Conservation (phyloP, 345 rosid species). For the Laguncularia racemosa region DNA sequence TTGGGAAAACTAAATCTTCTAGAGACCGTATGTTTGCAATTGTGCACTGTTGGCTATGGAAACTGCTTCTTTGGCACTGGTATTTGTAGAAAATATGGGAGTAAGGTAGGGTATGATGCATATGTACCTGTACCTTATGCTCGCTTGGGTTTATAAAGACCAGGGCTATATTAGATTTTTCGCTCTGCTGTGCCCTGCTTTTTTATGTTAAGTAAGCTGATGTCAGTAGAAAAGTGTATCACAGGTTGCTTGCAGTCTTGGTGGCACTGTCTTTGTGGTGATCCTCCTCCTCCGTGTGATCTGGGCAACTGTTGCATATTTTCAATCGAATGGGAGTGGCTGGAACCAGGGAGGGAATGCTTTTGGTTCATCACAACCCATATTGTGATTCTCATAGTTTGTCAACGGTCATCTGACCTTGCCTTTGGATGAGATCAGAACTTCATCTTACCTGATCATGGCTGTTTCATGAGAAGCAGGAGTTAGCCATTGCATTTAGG, state of each 20-base stretch:
- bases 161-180: not conserved
- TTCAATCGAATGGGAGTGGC: slow-evolving; percentile 44
- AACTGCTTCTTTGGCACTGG: no score
- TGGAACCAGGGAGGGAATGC: slow-evolving; percentile 29
- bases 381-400: slow-evolving; percentile 4
- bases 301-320: slow-evolving; percentile 56
- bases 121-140: not conserved
- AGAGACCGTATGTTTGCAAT: no score
- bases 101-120: no score
- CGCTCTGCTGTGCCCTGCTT: not conserved
- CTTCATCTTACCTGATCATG: no score
- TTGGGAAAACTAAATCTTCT: no score
- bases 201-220: not conserved
- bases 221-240: slow-evolving; percentile 1
- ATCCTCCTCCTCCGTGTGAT: slow-evolving; percentile 52
- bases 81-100: no score
- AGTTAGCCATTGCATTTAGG: no score
- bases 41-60: no score
- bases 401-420: no score
- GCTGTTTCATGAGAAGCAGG: no score
- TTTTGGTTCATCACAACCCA: slow-evolving; percentile 25
- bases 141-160: not conserved
- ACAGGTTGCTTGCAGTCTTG: slow-evolving; percentile 70
- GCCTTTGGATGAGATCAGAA: no score
- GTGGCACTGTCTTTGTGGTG: slow-evolving; percentile 55